A percentile compares a stretch with the other conserved stretches of the same genome.
Conservation (phyloP, 495 filamentous ascomycete genomes). For the Glarea lozoyensis region DNA sequence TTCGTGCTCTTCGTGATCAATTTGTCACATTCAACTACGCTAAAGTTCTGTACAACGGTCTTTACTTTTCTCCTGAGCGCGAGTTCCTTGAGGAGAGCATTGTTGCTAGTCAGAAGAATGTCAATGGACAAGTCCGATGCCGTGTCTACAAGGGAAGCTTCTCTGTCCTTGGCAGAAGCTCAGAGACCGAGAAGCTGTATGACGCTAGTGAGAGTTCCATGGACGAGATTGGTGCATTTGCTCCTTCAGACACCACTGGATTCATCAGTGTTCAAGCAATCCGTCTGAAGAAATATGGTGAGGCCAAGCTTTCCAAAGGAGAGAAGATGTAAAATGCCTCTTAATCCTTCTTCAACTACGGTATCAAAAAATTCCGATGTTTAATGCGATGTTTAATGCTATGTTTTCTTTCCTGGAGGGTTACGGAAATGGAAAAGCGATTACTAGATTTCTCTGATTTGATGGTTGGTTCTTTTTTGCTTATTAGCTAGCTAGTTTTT, state of each 20-base stretch:
- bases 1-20: constrained; percentile 78
- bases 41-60: constrained; percentile 70
- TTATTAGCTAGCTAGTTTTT: too few species aligned
- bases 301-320: too few species aligned
- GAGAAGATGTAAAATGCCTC: too few species aligned
- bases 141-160: constrained; percentile 70
- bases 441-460: too few species aligned
- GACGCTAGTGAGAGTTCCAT: constrained; percentile 70
- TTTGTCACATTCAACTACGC: constrained; percentile 71
- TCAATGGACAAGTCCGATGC: constrained; percentile 63
- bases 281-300: constrained; percentile 88
- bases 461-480: too few species aligned
- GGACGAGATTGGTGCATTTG: constrained; percentile 80
- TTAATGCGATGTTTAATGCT: too few species aligned
- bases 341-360: too few species aligned
- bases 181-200: constrained; percentile 79
- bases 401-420: too few species aligned
- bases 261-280: constrained; percentile 81
- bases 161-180: constrained; percentile 65
- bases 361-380: too few species aligned
- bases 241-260: constrained; percentile 60
- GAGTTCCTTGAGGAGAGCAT: constrained; percentile 60
- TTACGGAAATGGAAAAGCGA: too few species aligned
- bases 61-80: constrained; percentile 74
- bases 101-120: constrained; percentile 56